Evolutionary conservation across 805 yeast species (phyloP).

Genomic region (Candida insectorum): DNA sequence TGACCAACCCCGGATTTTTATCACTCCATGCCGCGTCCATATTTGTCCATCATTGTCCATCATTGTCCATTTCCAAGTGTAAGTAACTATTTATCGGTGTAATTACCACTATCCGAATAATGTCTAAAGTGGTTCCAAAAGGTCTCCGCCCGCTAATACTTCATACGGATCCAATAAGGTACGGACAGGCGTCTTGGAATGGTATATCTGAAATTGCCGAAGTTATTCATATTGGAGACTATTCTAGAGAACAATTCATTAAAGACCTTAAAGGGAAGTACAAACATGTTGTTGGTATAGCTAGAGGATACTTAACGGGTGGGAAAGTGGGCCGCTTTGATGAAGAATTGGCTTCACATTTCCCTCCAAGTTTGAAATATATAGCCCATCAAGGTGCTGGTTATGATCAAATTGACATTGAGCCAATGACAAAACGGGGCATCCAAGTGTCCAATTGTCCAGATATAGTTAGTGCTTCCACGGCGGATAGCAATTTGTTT

Average conservation of each 20-base stretch:
- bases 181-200: slow-evolving; percentile 41
- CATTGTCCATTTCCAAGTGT: too few relatives aligned
- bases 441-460: slow-evolving; percentile 69
- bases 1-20: too few relatives aligned
- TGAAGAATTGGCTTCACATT: slow-evolving; percentile 48
- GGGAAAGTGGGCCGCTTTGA: slow-evolving; percentile 60
- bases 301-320: slow-evolving; percentile 50
- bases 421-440: slow-evolving; percentile 44
- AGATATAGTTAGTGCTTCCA: slow-evolving; percentile 58
- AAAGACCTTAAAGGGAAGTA: slow-evolving; percentile 41
- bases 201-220: slow-evolving; percentile 41
- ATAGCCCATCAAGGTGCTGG: slow-evolving; percentile 70
- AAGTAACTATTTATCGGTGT: too few relatives aligned
- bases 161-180: slow-evolving; percentile 8
- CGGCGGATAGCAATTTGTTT: slow-evolving; percentile 67
- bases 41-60: too few relatives aligned
- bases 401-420: slow-evolving; percentile 64
- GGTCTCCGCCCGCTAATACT: slow-evolving; percentile 7
- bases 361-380: slow-evolving; percentile 51
- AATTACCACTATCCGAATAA: too few relatives aligned
- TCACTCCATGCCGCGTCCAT: too few relatives aligned
- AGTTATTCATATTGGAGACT: slow-evolving; percentile 30
- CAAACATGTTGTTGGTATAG: slow-evolving; percentile 35
- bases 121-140: too few relatives aligned
- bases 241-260: slow-evolving; percentile 35